These are phyloP conservation scores for Dacryopinax primogenitus DNA, from an alignment of 768 basidiomycete species.

Conservation along the genomic window DNA sequence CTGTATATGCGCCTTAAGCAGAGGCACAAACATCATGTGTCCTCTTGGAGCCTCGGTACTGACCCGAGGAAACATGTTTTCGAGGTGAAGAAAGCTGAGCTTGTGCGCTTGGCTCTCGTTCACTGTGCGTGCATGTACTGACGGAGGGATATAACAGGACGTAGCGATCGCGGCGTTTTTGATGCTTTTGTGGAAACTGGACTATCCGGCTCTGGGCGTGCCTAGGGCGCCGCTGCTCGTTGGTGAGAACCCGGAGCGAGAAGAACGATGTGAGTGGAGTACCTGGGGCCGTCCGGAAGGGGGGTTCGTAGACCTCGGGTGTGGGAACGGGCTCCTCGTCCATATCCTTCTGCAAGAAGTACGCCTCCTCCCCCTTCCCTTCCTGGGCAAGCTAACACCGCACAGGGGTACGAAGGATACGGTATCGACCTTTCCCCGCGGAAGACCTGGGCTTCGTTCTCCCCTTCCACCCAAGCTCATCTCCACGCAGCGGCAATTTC, in stretches of 20 bases:
- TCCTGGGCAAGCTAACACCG: not conserved
- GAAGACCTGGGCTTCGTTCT: conserved; percentile 72
- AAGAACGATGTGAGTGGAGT: conserved; percentile 41
- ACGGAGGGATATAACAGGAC: conserved; percentile 42
- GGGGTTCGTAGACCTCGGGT: conserved; percentile 87
- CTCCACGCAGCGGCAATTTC: conserved; percentile 63
- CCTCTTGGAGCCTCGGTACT: conserved; percentile 66
- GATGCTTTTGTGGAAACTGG: conserved; percentile 79
- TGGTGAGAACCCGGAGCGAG: conserved; percentile 13
- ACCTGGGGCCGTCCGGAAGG: conserved; percentile 65
- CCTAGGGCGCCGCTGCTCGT: not conserved
- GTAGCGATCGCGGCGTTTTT: conserved; percentile 90
- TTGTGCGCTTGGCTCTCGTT: not conserved
- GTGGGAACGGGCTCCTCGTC: conserved; percentile 85
- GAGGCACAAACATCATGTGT: conserved; percentile 61
- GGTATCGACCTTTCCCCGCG: conserved; percentile 82
- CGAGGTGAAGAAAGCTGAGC: conserved; percentile 40
- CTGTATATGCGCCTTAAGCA: conserved; percentile 79
- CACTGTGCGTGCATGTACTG: not conserved
- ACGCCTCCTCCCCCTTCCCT: not conserved
- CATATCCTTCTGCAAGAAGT: conserved; percentile 68
- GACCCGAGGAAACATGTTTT: conserved; percentile 85
- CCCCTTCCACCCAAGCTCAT: conserved; percentile 42
- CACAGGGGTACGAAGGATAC: conserved; percentile 57
- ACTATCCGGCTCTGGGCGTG: conserved; percentile 31